A percentile compares a stretch with the other conserved stretches of the same genome.
phyloP scores from a whole-genome alignment of 345 rosid genomes.

The Laguncularia racemosa region DNA sequence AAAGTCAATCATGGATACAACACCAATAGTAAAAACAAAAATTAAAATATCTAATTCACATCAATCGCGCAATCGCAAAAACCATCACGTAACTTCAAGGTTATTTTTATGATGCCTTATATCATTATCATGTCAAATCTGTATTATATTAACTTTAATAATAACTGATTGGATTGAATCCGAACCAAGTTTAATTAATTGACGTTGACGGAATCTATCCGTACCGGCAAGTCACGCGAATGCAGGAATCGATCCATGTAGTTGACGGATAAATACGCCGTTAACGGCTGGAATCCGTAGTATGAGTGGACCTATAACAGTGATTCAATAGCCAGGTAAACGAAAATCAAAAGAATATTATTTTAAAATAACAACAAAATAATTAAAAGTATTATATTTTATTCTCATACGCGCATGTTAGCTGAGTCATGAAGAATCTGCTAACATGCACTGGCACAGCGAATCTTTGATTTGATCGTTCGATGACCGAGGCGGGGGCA shows the following conservation, averaged over 20 bases:
- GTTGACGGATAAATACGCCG: slow-evolving; percentile 97
- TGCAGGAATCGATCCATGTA: slow-evolving; percentile 85
- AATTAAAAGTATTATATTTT: too few relatives aligned
- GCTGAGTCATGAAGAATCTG: too few relatives aligned
- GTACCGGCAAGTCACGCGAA: slow-evolving; percentile 72
- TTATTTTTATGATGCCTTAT: too few relatives aligned
- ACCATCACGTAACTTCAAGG: background rate
- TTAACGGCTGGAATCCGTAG: slow-evolving; percentile 69
- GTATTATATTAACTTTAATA: too few relatives aligned
- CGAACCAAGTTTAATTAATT: background rate
- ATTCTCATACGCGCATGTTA: background rate
- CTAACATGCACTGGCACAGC: background rate
- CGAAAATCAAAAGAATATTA: background rate
- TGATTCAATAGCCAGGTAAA: background rate
- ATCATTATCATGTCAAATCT: too few relatives aligned
- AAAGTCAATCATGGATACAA: slow-evolving; percentile 33
- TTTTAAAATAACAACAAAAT: too few relatives aligned
- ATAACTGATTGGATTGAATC: too few relatives aligned
- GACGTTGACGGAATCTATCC: slow-evolving; percentile 6
- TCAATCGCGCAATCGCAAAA: background rate
- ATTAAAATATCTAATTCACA: background rate
- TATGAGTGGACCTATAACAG: slow-evolving; percentile 60
- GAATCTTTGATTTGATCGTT: background rate
- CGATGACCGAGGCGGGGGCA: background rate
- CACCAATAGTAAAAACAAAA: slow-evolving; percentile 14